phyloP scores from a whole-genome alignment of 1,284 basidiomycete genomes.

The Sanguinoderma infundibulare region DNA sequence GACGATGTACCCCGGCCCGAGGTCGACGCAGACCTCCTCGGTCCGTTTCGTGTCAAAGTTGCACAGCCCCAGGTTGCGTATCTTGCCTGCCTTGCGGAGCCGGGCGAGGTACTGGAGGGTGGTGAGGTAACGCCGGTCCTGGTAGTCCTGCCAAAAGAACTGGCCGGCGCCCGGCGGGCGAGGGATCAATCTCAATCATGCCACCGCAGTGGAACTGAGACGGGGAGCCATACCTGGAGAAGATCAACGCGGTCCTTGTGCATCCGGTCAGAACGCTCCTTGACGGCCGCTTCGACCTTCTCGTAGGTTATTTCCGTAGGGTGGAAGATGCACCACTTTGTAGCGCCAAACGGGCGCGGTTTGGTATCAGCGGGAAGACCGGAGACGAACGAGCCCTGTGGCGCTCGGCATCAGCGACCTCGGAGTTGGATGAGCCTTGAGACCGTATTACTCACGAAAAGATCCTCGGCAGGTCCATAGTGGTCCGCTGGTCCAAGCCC shows the following conservation, averaged over 20 bases:
- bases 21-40: conserved; percentile 75
- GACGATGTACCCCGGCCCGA: conserved; percentile 66
- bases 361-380: conserved; percentile 16
- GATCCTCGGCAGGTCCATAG: conserved; percentile 75
- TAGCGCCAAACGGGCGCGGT: conserved; percentile 59
- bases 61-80: conserved; percentile 71
- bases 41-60: conserved; percentile 76
- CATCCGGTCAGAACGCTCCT: conserved; percentile 63
- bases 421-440: background rate
- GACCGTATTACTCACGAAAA: conserved; percentile 56
- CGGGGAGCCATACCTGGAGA: conserved; percentile 54
- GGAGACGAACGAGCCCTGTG: conserved; percentile 54
- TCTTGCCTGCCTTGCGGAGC: conserved; percentile 58
- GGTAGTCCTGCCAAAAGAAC: conserved; percentile 83
- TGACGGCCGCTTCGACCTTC: conserved; percentile 60
- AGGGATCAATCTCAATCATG: conserved; percentile 8
- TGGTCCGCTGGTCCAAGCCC: conserved; percentile 61
- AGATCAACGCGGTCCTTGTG: conserved; percentile 57
- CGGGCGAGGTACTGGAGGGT: conserved; percentile 61
- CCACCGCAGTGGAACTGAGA: conserved; percentile 11
- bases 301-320: conserved; percentile 49
- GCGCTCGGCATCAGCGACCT: conserved; percentile 2
- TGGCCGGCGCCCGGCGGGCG: conserved; percentile 34
- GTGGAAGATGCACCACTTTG: conserved; percentile 81
- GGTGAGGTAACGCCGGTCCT: conserved; percentile 64